phyloP scores from a whole-genome alignment of 2,329 filamentous ascomycete species.

The Ophiosphaerella herpotricha region DNA sequence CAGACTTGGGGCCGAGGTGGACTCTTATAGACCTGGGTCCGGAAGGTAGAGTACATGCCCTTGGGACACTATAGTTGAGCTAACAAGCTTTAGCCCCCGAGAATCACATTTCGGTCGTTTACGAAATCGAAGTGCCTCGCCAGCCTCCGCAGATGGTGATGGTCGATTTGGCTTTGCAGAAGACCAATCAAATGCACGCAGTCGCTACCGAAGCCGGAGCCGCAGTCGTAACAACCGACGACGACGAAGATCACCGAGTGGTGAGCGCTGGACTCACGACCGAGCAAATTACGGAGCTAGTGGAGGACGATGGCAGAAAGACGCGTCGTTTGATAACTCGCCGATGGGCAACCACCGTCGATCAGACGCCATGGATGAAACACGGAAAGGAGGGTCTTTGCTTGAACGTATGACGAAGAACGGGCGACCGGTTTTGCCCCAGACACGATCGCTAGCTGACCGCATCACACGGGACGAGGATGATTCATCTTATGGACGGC shows the following conservation, averaged over 20 bases:
- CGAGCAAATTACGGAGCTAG: slow-evolving; percentile 29
- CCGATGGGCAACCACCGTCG: slow-evolving; percentile 51
- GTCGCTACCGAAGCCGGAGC: slow-evolving; percentile 50
- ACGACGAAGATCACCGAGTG: slow-evolving; percentile 28
- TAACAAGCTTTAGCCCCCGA: slow-evolving; percentile 21
- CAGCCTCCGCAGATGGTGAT: slow-evolving; percentile 53
- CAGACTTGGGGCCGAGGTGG: slow-evolving; percentile 27
- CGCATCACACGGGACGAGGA: slow-evolving; percentile 38
- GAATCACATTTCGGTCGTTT: slow-evolving; percentile 53
- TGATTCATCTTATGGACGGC: slow-evolving; percentile 30
- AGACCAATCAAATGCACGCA: slow-evolving; percentile 50
- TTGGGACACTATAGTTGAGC: background rate
- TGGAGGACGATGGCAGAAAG: slow-evolving; percentile 33
- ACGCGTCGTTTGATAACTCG: slow-evolving; percentile 42
- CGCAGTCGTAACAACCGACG: slow-evolving; percentile 32
- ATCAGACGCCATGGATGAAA: slow-evolving; percentile 49
- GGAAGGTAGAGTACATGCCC: slow-evolving; percentile 20
- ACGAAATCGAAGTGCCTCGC: slow-evolving; percentile 65
- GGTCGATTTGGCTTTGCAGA: slow-evolving; percentile 56
- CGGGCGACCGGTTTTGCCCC: slow-evolving; percentile 29
- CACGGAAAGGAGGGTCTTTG: slow-evolving; percentile 31
- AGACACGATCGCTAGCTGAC: slow-evolving; percentile 32
- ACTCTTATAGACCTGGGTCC: slow-evolving; percentile 38
- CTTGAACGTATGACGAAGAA: slow-evolving; percentile 43
- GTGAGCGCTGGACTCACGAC: slow-evolving; percentile 37